Base-by-base conservation (phyloP, 495 filamentous ascomycete genomes). In the Entonaema liquescens region DNA sequence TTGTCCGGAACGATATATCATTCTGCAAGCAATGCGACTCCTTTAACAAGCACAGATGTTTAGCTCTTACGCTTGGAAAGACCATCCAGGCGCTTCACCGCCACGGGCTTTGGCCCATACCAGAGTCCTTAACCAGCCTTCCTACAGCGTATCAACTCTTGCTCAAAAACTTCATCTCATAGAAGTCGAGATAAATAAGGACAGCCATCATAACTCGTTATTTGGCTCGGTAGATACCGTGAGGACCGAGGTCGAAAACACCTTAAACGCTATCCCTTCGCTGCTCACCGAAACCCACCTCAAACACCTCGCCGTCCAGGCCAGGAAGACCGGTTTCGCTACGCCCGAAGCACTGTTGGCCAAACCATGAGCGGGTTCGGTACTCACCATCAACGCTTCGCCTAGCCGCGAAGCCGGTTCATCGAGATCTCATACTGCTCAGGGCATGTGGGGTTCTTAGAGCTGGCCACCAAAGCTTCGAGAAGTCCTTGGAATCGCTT, bases 61-160 rank as follows among this genome's bases (percentile, higher is more conserved):
- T 50, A 13, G 25, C 68, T 9, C 52, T 58, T 4, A 67, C 58
- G 58, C 63, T 71, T 0, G 68, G 68, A 2, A 62, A 47, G 11
- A 40, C 35, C 1, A 71, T 67, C 50, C 68, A 59, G 47, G 65
- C 63, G 9, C 68, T 71, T 8, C 40, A 67, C 35, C 33, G 59
- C 13, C 31, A 53, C 21, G 53, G 36, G 8, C 58, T 71, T 15
- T 71, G 68, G 68, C 68, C 68, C 4, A 42, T 71, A 29, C 68
- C 68, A 0, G 53, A 71, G 1, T 53, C 63, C 11, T 17, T 36
- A 19, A 35, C 62, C 2, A 58, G 29, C 29, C 26, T 66, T 23
- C 49, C 11, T 57, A 31, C 29, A 67, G 63, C 21, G 13, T 71
- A 13, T 62, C 62, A 44, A 35, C 49, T 11, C 54, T 71, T n/a